phyloP scores from a whole-genome alignment of 148 eudicot genomes.

The Rhododendron molle region DNA sequence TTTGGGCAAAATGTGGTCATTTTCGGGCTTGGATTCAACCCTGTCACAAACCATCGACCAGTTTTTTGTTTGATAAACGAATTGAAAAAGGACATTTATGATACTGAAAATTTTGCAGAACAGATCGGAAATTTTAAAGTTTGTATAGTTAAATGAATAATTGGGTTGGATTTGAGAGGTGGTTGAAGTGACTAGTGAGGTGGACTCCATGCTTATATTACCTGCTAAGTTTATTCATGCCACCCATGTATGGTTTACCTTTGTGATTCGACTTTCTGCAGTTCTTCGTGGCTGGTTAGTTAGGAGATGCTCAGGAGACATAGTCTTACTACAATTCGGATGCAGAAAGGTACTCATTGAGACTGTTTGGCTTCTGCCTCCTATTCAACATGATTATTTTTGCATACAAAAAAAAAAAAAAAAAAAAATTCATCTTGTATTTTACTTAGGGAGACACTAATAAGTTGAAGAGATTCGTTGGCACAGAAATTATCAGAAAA shows the following conservation, averaged over 20 bases:
- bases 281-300: slow-evolving; percentile 92
- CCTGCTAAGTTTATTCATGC: not conserved
- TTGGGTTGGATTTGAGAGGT: not conserved
- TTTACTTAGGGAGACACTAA: not conserved
- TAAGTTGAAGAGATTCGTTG: not conserved
- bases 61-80: not conserved
- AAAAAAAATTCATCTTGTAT: not conserved
- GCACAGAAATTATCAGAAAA: not conserved
- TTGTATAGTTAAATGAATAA: not conserved
- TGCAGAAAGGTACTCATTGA: slow-evolving; percentile 43
- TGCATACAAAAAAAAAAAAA: not conserved
- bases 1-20: not conserved
- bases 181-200: not conserved
- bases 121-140: not conserved
- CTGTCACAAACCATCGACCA: not conserved
- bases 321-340: slow-evolving; percentile 67
- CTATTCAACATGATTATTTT: not conserved
- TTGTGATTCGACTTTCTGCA: slow-evolving; percentile 22
- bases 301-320: slow-evolving; percentile 86
- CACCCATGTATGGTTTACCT: not conserved
- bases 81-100: not conserved
- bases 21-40: not conserved
- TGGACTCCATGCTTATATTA: not conserved
- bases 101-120: not conserved
- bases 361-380: not conserved